phyloP scores from a whole-genome alignment of 2,329 filamentous ascomycete genomes.

The Aspergillus uvarum region DNA sequence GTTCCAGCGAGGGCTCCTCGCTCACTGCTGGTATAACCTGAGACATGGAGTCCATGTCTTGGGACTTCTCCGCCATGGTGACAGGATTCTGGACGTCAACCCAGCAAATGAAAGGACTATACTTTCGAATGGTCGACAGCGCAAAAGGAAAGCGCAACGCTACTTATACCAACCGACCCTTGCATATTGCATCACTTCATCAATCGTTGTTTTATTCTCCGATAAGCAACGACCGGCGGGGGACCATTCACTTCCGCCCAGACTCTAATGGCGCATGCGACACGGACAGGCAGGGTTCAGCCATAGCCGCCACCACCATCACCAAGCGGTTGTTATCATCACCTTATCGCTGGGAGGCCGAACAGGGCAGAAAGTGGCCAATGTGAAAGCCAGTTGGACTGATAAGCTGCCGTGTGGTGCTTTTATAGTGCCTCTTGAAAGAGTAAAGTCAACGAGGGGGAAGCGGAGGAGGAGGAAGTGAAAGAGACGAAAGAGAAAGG shows the following conservation, averaged over 20 bases:
- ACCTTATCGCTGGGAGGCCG: not conserved
- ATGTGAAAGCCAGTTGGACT: not conserved
- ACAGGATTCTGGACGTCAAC: not conserved
- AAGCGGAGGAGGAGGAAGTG: too few species aligned
- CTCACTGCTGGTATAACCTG: not conserved
- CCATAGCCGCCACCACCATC: too few species aligned
- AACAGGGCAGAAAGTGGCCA: not conserved
- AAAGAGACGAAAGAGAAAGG: too few species aligned
- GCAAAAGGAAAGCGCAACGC: too few species aligned
- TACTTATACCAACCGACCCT: too few species aligned
- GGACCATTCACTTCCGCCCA: too few species aligned
- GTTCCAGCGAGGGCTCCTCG: slow-evolving; percentile 11
- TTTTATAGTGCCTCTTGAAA: not conserved
- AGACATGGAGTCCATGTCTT: not conserved
- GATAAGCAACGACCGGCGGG: too few species aligned
- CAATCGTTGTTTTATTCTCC: too few species aligned
- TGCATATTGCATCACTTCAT: too few species aligned
- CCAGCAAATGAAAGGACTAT: not conserved
- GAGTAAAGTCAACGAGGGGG: not conserved
- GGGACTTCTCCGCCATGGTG: slow-evolving; percentile 1
- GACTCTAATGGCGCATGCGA: too few species aligned
- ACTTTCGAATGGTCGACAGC: too few species aligned
- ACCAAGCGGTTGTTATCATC: not conserved
- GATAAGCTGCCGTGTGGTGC: slow-evolving; percentile 1
- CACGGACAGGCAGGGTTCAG: not conserved